A percentile compares a stretch with the other conserved stretches of the same genome.
Conservation (phyloP, 1,284 basidiomycete genomes). For the Cutaneotrichosporon cavernicola region DNA sequence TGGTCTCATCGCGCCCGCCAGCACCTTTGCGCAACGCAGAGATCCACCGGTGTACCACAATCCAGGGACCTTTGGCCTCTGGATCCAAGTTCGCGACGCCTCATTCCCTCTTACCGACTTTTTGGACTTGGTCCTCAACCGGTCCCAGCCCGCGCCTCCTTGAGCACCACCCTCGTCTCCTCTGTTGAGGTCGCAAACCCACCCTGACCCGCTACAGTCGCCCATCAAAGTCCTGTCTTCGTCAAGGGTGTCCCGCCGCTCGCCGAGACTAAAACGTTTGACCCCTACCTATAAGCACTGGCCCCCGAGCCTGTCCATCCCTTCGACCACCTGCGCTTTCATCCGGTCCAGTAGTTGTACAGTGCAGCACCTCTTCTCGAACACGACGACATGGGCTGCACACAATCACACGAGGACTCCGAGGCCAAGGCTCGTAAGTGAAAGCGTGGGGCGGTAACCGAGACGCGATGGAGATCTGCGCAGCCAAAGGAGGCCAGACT, state of each 20-base stretch:
- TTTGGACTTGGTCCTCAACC: constrained; percentile 1
- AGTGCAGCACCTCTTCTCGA: constrained; percentile 4
- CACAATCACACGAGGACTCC: constrained; percentile 53
- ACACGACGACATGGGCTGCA: constrained; percentile 52
- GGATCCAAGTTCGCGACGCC: constrained; percentile 4
- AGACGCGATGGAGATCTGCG: not conserved
- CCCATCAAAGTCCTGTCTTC: constrained; percentile 1
- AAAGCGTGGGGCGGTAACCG: not conserved
- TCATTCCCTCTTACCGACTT: not conserved
- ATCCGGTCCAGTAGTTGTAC: constrained; percentile 10
- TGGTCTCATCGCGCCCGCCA: not conserved
- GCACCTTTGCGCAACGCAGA: not conserved
- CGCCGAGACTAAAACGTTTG: constrained; percentile 7
- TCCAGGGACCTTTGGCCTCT: constrained; percentile 5
- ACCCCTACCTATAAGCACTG: constrained; percentile 9
- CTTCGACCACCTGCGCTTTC: constrained; percentile 6
- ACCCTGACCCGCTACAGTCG: constrained; percentile 4
- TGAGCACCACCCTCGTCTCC: not conserved
- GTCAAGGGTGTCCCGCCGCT: not conserved
- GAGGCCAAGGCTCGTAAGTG: constrained; percentile 53
- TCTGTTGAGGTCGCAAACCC: not conserved
- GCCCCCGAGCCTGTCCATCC: constrained; percentile 7
- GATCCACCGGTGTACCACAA: not conserved
- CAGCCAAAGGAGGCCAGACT: not conserved
- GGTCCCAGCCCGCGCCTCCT: constrained; percentile 5